Conservation (phyloP, 176 grass and related monocot genomes). For the Puya raimondii region DNA sequence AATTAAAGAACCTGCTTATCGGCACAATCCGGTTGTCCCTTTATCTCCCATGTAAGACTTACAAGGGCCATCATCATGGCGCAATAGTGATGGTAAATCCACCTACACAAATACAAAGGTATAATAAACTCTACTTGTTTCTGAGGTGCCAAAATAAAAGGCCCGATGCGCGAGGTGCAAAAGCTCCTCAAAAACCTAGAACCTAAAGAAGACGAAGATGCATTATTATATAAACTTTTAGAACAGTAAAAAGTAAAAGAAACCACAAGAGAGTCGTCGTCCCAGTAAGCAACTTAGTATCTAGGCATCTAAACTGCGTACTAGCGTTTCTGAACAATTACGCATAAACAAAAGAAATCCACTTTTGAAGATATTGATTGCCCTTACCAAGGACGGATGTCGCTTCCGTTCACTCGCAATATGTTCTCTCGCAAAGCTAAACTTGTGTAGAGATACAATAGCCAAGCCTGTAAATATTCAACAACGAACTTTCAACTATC, state of each 20-base stretch:
- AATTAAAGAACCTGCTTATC: conserved; percentile 64
- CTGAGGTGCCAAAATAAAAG: background rate
- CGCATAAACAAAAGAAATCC: background rate
- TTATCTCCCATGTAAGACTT: conserved; percentile 97
- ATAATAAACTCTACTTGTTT: background rate
- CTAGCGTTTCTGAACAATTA: too few relatives aligned
- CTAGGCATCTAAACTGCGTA: too few relatives aligned
- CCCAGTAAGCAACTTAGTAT: too few relatives aligned
- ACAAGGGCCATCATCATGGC: conserved; percentile 96
- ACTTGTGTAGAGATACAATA: conserved; percentile 70
- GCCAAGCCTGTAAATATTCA: conserved; percentile 47
- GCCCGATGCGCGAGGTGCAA: background rate
- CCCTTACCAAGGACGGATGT: conserved; percentile 77
- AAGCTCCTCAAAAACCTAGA: too few relatives aligned
- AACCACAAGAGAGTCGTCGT: too few relatives aligned
- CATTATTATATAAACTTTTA: too few relatives aligned
- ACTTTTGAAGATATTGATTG: too few relatives aligned
- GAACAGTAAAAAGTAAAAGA: too few relatives aligned
- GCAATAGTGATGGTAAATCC: conserved; percentile 98
- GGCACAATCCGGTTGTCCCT: conserved; percentile 80
- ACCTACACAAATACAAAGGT: conserved; percentile 30
- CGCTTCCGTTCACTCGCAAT: conserved; percentile 76
- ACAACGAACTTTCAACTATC: conserved; percentile 21
- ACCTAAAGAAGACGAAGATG: too few relatives aligned
- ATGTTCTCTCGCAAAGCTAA: conserved; percentile 88